Evolutionary conservation across 1,139 yeast species (phyloP).

Genomic region (Sugiyamaella neomexicana): DNA sequence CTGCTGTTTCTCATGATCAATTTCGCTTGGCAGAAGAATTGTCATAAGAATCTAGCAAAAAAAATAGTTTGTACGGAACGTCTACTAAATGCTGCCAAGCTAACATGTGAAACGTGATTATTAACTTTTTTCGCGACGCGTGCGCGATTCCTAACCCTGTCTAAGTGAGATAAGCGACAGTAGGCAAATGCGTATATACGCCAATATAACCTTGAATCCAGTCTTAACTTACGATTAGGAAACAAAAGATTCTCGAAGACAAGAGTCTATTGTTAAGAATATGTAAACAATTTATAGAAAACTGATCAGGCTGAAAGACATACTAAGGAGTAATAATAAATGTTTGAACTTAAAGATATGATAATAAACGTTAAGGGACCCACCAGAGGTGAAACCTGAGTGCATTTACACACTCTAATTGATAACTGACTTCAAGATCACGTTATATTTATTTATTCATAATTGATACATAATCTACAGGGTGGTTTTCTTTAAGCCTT

Average conservation of each 20-base stretch:
- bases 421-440: background rate
- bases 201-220: too few species aligned
- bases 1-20: background rate
- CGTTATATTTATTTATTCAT: background rate
- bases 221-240: background rate
- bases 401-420: too few species aligned
- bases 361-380: too few species aligned
- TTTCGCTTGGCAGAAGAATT: background rate
- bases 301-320: too few species aligned
- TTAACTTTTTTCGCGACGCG: background rate
- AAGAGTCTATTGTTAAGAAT: too few species aligned
- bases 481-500: conserved; percentile 34
- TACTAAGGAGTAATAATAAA: too few species aligned
- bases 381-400: too few species aligned
- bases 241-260: background rate
- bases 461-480: conserved; percentile 11
- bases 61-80: background rate
- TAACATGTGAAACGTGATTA: background rate
- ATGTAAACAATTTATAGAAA: too few species aligned
- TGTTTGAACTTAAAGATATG: too few species aligned
- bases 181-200: background rate
- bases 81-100: too few species aligned
- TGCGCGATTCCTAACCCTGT: conserved; percentile 1
- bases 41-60: background rate
- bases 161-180: background rate